Percentiles rank a stretch among this genome's conserved stretches.
phyloP scores from a whole-genome alignment of 139 green algal species.

The Mesostigma viride region DNA sequence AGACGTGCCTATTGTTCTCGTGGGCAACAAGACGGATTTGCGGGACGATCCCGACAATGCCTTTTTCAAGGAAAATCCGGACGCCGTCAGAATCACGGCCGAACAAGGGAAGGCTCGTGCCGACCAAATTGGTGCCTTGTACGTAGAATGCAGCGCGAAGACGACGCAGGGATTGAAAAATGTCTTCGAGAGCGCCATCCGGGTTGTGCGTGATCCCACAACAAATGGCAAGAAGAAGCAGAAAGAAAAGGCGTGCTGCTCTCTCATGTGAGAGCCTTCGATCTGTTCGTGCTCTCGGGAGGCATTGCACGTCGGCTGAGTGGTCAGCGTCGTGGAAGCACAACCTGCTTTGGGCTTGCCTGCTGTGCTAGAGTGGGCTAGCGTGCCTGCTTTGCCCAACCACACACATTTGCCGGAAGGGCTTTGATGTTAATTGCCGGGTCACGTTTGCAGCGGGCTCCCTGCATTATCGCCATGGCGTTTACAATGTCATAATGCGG shows the following conservation, averaged over 20 bases:
- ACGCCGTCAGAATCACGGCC: neutral
- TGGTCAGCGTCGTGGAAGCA: too few species aligned
- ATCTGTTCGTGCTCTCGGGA: too few species aligned
- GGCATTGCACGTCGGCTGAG: too few species aligned
- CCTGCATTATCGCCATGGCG: too few species aligned
- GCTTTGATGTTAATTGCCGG: too few species aligned
- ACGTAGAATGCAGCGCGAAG: slow-evolving; percentile 40
- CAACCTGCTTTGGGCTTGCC: too few species aligned
- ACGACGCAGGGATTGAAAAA: slow-evolving; percentile 33
- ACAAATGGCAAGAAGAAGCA: slow-evolving; percentile 27
- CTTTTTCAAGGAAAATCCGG: slow-evolving; percentile 25
- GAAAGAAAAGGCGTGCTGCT: slow-evolving; percentile 1
- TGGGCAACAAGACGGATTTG: slow-evolving; percentile 36
- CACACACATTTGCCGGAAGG: too few species aligned
- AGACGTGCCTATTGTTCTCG: slow-evolving; percentile 34
- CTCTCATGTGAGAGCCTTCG: slow-evolving; percentile 22
- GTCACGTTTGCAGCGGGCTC: too few species aligned
- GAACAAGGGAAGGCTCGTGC: neutral
- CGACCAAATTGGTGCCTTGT: slow-evolving; percentile 7
- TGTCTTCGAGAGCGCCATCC: slow-evolving; percentile 38
- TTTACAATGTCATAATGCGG: too few species aligned
- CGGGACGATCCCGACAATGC: slow-evolving; percentile 27
- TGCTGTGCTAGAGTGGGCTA: too few species aligned
- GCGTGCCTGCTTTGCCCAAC: too few species aligned
- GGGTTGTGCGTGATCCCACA: slow-evolving; percentile 28